Base-by-base conservation (phyloP, 2,329 filamentous ascomycete species). In the Claviceps monticola region DNA sequence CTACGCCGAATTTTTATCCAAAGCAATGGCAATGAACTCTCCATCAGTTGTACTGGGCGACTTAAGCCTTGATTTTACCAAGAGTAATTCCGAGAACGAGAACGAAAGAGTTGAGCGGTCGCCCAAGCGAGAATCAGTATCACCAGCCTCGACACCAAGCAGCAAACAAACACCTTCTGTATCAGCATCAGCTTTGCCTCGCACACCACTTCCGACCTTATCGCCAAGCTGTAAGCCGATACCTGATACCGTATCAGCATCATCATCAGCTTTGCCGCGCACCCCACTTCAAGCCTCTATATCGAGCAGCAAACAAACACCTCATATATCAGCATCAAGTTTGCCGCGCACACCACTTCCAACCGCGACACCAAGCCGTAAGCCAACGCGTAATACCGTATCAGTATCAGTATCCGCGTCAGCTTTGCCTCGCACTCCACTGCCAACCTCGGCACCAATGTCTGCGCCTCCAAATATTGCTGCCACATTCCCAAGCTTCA, bases 1-100 rank as follows among this genome's bases (percentile, higher is more conserved):
- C 53, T 97, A 97, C 65, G 84, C 88, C 58, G 89, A 97, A 63
- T 97, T 96, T 64, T 82, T 97, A 56, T 63, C 66, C 49, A 91
- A 89, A 70, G 82, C 83, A 54, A 81, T 94, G 69, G 84, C 84
- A 17, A 74, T 89, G 53, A 80, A 82, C 63, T 88, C 83, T 56
- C 86, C 86, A 8, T 77, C 82, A 42, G 70, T 72, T 49, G 73
- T 74, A 59, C 71, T 73, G 17, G 72, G 70, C 53, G 72, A 73
- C 56, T 73, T 66, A 49, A 72, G 73, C 49, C 74, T 72, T 55
- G 73, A 74, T 39, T 70, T 66, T 19, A 65, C 64, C 37, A 74
- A 83, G 50, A 77, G 79, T 41, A 77, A 79, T 29, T 76, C 83
- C 29, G 72, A 68, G 58, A 76, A 74, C 57, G 74, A 26, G 26